Evolutionary conservation across 331 rosid species (phyloP).

Genomic region (Acacia pycnantha): DNA sequence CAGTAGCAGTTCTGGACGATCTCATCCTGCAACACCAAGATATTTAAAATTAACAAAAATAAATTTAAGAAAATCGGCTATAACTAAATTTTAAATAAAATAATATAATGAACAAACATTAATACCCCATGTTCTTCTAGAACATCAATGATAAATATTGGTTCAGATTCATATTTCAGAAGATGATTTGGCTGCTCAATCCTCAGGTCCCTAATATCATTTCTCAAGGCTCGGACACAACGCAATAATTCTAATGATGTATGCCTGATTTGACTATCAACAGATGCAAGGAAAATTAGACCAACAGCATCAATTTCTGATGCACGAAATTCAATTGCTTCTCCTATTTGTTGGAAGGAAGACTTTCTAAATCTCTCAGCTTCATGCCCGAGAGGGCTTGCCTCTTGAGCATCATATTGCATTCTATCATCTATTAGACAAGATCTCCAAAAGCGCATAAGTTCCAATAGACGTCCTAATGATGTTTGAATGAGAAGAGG

Average conservation of each 20-base stretch:
- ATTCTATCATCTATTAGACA: conserved; percentile 87
- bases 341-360: conserved; percentile 74
- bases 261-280: conserved; percentile 94
- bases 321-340: conserved; percentile 83
- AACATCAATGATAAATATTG: conserved; percentile 92
- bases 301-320: conserved; percentile 98
- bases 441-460: conserved; percentile 98
- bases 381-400: conserved; percentile 51
- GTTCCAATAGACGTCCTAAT: conserved; percentile 92
- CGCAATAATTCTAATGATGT: conserved; percentile 94
- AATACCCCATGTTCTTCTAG: conserved; percentile 98
- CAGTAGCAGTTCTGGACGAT: conserved; percentile 94
- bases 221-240: conserved; percentile 95
- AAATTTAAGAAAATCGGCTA: not conserved
- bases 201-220: conserved; percentile 77
- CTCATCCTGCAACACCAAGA: conserved; percentile 73
- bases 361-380: conserved; percentile 70
- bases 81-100: conserved; percentile 24
- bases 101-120: conserved; percentile 11
- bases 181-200: conserved; percentile 63
- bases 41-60: conserved; percentile 24
- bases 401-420: conserved; percentile 58
- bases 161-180: conserved; percentile 84
- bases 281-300: conserved; percentile 95
- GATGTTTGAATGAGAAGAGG: conserved; percentile 99